Evolutionary conservation across 371 early-diverging fungal species (phyloP).

Genomic region (Vairimorpha apis): DNA sequence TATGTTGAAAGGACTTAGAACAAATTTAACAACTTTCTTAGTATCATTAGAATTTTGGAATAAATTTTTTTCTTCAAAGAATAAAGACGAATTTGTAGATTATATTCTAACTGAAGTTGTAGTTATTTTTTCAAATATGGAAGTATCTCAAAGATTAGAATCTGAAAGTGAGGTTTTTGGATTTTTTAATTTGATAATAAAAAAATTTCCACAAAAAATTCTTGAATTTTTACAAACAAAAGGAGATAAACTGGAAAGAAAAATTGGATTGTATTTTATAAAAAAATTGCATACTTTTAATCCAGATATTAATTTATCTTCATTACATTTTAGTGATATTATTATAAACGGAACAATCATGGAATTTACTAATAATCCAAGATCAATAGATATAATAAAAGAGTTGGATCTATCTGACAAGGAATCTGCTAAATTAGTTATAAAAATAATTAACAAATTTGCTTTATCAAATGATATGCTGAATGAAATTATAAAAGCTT

Average conservation of each 20-base stretch:
- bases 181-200: conserved; percentile 27
- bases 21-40: conserved; percentile 28
- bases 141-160: conserved; percentile 29
- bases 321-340: conserved; percentile 14
- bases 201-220: conserved; percentile 31
- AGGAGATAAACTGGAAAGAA: conserved; percentile 27
- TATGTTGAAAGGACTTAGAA: conserved; percentile 39
- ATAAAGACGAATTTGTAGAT: conserved; percentile 19
- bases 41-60: conserved; percentile 50
- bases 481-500: conserved; percentile 6
- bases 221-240: conserved; percentile 15
- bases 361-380: conserved; percentile 26
- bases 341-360: conserved; percentile 12
- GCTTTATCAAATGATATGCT: not conserved
- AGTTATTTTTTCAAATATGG: conserved; percentile 18
- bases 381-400: conserved; percentile 17
- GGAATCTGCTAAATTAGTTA: conserved; percentile 35
- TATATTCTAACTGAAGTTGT: conserved; percentile 38
- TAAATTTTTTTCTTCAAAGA: conserved; percentile 27
- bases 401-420: conserved; percentile 53
- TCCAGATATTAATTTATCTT: not conserved
- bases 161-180: conserved; percentile 36
- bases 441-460: conserved; percentile 40
- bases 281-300: conserved; percentile 8
- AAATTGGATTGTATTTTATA: conserved; percentile 34